Percentiles rank a stretch among this genome's conserved stretches.
Conservation (phyloP, 345 rosid genomes). For the Pistacia atlantica region DNA sequence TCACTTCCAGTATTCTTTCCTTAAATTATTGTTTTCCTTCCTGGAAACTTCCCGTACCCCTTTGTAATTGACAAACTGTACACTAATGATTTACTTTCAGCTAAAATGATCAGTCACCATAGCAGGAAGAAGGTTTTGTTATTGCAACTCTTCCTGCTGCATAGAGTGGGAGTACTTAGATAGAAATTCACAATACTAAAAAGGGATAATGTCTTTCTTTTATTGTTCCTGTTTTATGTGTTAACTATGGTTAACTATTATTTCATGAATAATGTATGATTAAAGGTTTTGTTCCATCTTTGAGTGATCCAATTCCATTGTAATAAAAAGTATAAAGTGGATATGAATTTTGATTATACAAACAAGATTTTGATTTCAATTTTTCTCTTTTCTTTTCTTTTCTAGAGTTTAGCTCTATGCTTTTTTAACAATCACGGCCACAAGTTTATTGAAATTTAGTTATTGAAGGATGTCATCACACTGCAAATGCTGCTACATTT, state of each 20-base stretch:
- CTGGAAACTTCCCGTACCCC: background rate
- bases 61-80: background rate
- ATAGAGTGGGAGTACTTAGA: background rate
- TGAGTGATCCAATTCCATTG: background rate
- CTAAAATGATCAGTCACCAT: background rate
- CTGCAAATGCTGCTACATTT: background rate
- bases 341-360: background rate
- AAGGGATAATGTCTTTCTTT: background rate
- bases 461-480: background rate
- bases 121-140: background rate
- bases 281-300: background rate
- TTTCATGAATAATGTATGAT: background rate
- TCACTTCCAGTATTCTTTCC: conserved; percentile 7
- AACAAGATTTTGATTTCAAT: background rate
- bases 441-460: background rate
- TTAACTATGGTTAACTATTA: background rate
- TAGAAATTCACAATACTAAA: conserved; percentile 4
- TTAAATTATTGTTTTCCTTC: background rate
- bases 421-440: background rate
- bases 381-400: background rate
- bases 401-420: background rate
- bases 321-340: background rate
- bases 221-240: background rate
- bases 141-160: background rate
- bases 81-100: background rate